Conservation (phyloP, 148 eudicot species). For the Chenopodium album region DNA sequence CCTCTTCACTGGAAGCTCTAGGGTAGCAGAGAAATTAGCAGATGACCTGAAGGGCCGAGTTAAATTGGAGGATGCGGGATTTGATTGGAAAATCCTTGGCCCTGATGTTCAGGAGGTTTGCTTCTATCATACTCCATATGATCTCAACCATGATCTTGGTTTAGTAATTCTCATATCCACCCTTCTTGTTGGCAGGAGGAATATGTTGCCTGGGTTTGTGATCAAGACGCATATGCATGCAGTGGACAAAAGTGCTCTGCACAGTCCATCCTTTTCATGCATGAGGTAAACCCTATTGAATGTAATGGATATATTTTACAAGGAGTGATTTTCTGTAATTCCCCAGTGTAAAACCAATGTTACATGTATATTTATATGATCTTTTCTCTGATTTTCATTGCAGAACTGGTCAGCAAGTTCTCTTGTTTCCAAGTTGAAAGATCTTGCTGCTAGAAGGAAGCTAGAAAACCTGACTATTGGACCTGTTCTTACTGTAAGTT, state of each 20-base stretch:
- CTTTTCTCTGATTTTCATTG: slow-evolving; percentile 1
- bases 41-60: slow-evolving; percentile 76
- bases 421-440: slow-evolving; percentile 55
- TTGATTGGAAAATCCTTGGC: slow-evolving; percentile 97
- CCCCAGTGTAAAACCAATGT: background rate
- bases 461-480: slow-evolving; percentile 76
- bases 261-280: slow-evolving; percentile 90
- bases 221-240: slow-evolving; percentile 98
- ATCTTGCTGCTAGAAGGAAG: slow-evolving; percentile 81
- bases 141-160: background rate
- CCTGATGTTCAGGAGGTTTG: slow-evolving; percentile 95
- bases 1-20: slow-evolving; percentile 95
- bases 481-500: slow-evolving; percentile 83
- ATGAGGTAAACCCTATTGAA: slow-evolving; percentile 55
- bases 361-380: background rate
- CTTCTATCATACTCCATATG: background rate
- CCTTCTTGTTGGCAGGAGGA: slow-evolving; percentile 55
- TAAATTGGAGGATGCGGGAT: slow-evolving; percentile 96
- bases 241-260: slow-evolving; percentile 98
- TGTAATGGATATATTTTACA: background rate
- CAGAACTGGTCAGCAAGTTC: slow-evolving; percentile 87
- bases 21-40: slow-evolving; percentile 91
- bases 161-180: slow-evolving; percentile 6
- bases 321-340: background rate
- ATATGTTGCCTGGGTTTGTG: slow-evolving; percentile 98